Evolutionary conservation across 2,329 filamentous ascomycete species (phyloP), one percentile per base, ranked within the genome.

Genomic region (Phaeoacremonium minimum): DNA sequence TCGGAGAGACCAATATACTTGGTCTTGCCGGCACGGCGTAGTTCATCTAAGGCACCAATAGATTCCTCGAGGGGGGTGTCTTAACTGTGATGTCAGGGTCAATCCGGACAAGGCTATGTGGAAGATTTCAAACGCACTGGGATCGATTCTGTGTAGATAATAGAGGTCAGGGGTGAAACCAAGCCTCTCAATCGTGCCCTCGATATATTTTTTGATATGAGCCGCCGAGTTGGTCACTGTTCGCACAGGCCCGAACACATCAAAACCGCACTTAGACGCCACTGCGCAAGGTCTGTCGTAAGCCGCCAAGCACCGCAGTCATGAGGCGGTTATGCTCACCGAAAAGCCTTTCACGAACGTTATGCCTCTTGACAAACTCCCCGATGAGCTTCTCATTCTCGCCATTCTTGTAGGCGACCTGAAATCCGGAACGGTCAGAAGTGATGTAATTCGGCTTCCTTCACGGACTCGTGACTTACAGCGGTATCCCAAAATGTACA

Each of bases 1-100:
- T 71, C 67, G 0, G 65, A 69, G 1, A 71, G 54, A 12, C 66
- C 67, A 35, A 71, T 70, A 33, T 67, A 69, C 47, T 68, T 69
- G 12, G 65, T 67, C 48, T 69, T 70, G 5, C 67, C 65, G 0
- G 58, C 58, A 36, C 57, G 61, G 30, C 66, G 64, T 34, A 73
- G 56, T 33, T 62, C 59, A 40, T 72, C 66, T 0, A 72, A 57
- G 2, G 67, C 64, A 0, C 58, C 41, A 18, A 73, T 71, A 0
- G 67, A 71, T 30, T 70, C 65, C 35, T 67, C 62, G 0, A 72
- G 55, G 1, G 64, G 64, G 0, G 67, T 71, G 2, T 53, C 55
- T 30, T 26, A n/a, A 9, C 22, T 9, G 9, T n/a, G n/a, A n/a
- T 26, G 9, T 26, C n/a, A 26, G 22, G n/a, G n/a, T 26, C 9